Conservation (phyloP, 176 grass and related monocot genomes). For the Musa itinerans region DNA sequence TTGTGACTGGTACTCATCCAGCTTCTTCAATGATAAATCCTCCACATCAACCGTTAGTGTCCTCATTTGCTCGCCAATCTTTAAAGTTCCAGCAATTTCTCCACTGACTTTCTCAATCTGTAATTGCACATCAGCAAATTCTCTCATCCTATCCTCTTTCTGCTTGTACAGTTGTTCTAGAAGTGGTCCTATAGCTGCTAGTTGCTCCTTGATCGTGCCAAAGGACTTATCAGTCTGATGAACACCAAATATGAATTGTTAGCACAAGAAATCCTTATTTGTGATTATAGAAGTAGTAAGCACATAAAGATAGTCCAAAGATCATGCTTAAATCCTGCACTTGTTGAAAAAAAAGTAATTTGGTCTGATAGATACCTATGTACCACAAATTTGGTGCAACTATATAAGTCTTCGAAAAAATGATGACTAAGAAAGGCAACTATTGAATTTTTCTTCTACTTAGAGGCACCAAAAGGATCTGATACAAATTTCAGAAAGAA, state of each 20-base stretch:
- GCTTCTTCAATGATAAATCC: conserved; percentile 70
- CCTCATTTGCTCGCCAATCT: conserved; percentile 30
- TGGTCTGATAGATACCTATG: neutral
- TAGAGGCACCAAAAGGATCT: too few relatives aligned
- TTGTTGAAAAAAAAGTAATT: neutral
- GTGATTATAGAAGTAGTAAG: neutral
- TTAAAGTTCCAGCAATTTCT: conserved; percentile 59
- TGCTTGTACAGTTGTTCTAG: conserved; percentile 55
- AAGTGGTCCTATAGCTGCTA: conserved; percentile 56
- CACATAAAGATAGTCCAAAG: neutral
- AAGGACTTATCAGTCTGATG: conserved; percentile 71
- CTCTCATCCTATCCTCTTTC: conserved; percentile 70
- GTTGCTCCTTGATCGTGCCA: conserved; percentile 86
- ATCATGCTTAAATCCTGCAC: neutral
- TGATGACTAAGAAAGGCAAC: neutral
- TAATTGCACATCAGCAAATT: conserved; percentile 57
- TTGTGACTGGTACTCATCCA: conserved; percentile 70
- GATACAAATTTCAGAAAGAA: too few relatives aligned
- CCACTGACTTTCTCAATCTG: conserved; percentile 62
- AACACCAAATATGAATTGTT: conserved; percentile 1
- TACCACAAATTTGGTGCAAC: neutral
- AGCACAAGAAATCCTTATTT: neutral
- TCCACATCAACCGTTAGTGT: conserved; percentile 50
- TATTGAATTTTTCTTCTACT: neutral
- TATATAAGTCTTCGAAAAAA: neutral